Conservation (phyloP, 2,329 filamentous ascomycete genomes). For the Xylaria sp. region DNA sequence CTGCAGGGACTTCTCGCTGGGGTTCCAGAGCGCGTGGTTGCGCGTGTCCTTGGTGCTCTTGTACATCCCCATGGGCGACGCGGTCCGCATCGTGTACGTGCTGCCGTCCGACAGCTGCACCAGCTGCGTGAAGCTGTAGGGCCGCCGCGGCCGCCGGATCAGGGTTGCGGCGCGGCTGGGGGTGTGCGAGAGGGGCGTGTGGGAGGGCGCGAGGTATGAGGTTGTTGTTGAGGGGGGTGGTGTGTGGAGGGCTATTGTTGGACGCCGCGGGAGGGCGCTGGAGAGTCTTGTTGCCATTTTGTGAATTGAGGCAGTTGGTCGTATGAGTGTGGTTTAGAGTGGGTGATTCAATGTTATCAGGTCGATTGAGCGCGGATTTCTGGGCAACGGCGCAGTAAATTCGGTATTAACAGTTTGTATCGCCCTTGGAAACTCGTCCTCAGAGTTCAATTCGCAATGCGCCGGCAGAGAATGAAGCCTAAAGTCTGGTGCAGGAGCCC, state of each 20-base stretch:
- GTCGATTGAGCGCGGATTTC: no score
- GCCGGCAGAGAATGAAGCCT: conserved; percentile 4
- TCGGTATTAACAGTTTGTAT: background rate
- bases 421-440: background rate
- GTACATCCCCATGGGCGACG: conserved; percentile 72
- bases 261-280: conserved; percentile 47
- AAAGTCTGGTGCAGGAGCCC: conserved; percentile 24
- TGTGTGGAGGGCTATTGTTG: conserved; percentile 39
- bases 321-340: no score
- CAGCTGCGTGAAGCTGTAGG: conserved; percentile 98
- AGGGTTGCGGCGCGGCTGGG: conserved; percentile 87
- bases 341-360: background rate
- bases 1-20: conserved; percentile 79
- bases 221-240: background rate
- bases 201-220: conserved; percentile 26
- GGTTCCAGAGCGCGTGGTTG: conserved; percentile 93
- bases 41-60: conserved; percentile 80
- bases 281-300: conserved; percentile 52
- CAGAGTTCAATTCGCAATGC: conserved; percentile 16
- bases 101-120: conserved; percentile 92
- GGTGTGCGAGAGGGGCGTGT: conserved; percentile 50
- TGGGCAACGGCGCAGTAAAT: no score
- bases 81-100: conserved; percentile 83
- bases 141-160: conserved; percentile 86
- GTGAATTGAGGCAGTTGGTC: background rate